phyloP scores from a whole-genome alignment of 2,329 filamentous ascomycete genomes.

The Hymenotorrendiella dingleyae region DNA sequence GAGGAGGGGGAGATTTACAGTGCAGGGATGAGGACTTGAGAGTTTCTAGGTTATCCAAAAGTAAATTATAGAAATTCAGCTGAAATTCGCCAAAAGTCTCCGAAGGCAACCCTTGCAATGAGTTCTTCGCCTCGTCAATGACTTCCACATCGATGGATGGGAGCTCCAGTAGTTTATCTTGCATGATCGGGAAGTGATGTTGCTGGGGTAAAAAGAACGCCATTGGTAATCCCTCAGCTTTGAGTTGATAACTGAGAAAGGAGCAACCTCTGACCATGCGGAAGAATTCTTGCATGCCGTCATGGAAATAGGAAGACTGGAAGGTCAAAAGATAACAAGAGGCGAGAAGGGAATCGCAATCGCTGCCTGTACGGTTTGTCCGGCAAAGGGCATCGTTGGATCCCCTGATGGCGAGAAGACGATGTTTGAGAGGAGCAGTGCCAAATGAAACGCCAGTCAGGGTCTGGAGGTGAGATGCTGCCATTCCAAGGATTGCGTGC shows the following conservation, averaged over 20 bases:
- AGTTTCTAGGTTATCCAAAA: conserved; percentile 39
- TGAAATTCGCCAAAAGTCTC: conserved; percentile 39
- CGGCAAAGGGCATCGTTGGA: conserved; percentile 50
- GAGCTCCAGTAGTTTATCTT: conserved; percentile 40
- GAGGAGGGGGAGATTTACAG: conserved; percentile 15
- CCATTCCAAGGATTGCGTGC: conserved; percentile 63
- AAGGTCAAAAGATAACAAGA: conserved; percentile 55
- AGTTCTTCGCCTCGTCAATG: conserved; percentile 41
- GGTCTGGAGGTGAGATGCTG: conserved; percentile 60
- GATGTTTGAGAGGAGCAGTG: conserved; percentile 53
- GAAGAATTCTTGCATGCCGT: conserved; percentile 56
- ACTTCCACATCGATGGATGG: conserved; percentile 41
- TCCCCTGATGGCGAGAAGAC: conserved; percentile 57
- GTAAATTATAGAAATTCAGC: conserved; percentile 39
- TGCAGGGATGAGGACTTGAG: conserved; percentile 21
- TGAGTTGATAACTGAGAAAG: conserved; percentile 50
- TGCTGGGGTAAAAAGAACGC: conserved; percentile 42
- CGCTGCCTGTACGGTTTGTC: conserved; percentile 38
- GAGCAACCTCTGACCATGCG: conserved; percentile 53
- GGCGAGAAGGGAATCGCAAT: conserved; percentile 54
- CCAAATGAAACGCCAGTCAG: conserved; percentile 30
- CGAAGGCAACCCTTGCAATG: conserved; percentile 38
- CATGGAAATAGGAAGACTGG: conserved; percentile 51
- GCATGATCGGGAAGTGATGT: conserved; percentile 37
- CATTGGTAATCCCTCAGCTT: conserved; percentile 42